A percentile compares a stretch with the other conserved stretches of the same genome.
Evolutionary conservation across 2,329 filamentous ascomycete genomes (phyloP).

Genomic region (Xylaria digitata): DNA sequence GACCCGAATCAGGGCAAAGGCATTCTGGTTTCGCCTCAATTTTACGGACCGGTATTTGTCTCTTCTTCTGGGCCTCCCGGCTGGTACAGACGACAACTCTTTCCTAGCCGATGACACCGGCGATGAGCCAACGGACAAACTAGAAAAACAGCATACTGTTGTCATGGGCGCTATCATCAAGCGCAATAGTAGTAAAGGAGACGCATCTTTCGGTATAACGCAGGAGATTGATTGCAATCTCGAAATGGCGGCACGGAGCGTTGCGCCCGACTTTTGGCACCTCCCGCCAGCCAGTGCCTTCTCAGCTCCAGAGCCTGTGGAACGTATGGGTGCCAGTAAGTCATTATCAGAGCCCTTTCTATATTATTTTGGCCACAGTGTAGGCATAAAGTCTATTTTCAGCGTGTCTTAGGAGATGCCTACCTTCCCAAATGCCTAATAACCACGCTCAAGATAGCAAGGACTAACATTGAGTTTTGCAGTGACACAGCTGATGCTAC

Average conservation of each 20-base stretch:
- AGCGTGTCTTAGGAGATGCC: background rate
- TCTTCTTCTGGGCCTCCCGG: conserved; percentile 62
- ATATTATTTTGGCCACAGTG: background rate
- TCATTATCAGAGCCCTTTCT: background rate
- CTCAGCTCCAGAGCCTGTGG: conserved; percentile 37
- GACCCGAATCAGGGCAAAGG: conserved; percentile 46
- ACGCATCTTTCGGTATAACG: conserved; percentile 55
- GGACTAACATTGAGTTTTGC: conserved; percentile 16
- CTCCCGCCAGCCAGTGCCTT: conserved; percentile 45
- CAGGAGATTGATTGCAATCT: conserved; percentile 62
- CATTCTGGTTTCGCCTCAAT: conserved; percentile 63
- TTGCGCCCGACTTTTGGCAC: conserved; percentile 63
- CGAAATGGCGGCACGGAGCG: conserved; percentile 54
- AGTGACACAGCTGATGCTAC: conserved; percentile 55
- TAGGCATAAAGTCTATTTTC: background rate
- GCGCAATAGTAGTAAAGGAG: conserved; percentile 55
- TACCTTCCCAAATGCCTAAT: background rate
- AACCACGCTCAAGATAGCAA: background rate
- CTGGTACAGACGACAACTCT: conserved; percentile 55
- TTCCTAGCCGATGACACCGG: conserved; percentile 50
- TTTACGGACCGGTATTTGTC: conserved; percentile 63
- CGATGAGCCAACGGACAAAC: conserved; percentile 55
- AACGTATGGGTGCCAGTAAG: conserved; percentile 45
- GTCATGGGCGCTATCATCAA: conserved; percentile 60
- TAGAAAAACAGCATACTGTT: conserved; percentile 59